Evolutionary conservation across 768 basidiomycete species (phyloP), one percentile per base, ranked within the genome.

Genomic region (Hygrocybe coccinea): DNA sequence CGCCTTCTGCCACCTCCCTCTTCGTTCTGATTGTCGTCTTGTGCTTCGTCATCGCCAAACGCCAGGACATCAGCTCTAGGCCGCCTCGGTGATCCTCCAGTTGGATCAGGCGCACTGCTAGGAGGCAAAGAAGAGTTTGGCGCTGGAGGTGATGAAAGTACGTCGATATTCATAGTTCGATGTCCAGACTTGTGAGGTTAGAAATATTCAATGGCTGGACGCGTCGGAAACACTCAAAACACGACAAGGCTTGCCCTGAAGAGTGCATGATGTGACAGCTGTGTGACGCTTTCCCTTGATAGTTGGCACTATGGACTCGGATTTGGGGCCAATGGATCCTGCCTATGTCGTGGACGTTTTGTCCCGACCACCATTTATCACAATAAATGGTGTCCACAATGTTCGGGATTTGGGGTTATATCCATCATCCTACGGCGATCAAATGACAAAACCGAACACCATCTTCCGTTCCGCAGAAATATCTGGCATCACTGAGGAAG

Each of bases 391-490:
- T 29, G 87, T 91, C 8, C 81, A 80, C 60, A 91, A 91, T 66
- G 76, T 86, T 50, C 78, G 89, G 53, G 86, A 89, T 69, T 75
- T 91, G 9, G 89, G 88, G 34, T 74, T 73, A 45, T 83, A 86
- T 64, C 71, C 80, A 50, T 80, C 82, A 7, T 65, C 71, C 12
- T 69, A 67, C 24, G 61, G 73, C 55, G 79, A 79, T 58, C 70
- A 76, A 51, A 67, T 79, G 58, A 89, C 82, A 39, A 84, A 77
- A 61, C 80, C 85, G 1, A 70, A 74, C 14, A 77, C 79, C 55
- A 66, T 85, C 12, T 84, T 79, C 65, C 86, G 89, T 52, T 81
- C 85, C 19, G 90, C 84, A 49, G 90, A 91, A 62, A 62, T 91
- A 9, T 86, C 87, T 14, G 64, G 79, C 21, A 83, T 91, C 46